phyloP scores from a whole-genome alignment of 768 basidiomycete genomes.

The Tubosaeta brunneosetosa region DNA sequence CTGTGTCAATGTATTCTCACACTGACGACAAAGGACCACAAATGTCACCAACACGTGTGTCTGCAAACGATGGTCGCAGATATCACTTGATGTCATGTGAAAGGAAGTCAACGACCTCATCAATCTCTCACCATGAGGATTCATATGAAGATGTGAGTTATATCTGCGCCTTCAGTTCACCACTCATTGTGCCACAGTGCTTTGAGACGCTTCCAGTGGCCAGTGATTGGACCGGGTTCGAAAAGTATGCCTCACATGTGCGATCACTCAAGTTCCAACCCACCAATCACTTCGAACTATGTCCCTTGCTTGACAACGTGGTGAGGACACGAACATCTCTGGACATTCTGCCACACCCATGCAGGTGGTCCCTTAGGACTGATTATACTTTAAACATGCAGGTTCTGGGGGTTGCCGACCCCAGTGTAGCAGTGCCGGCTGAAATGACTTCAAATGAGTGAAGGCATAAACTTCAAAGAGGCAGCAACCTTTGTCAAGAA shows the following conservation, averaged over 20 bases:
- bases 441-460: no score
- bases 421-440: no score
- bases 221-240: constrained; percentile 52
- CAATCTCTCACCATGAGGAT: constrained; percentile 22
- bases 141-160: constrained; percentile 20
- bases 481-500: no score
- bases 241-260: constrained; percentile 50
- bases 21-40: constrained; percentile 10
- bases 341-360: constrained; percentile 42
- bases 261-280: constrained; percentile 31
- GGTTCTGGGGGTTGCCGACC: no score
- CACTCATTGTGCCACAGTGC: constrained; percentile 25
- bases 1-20: no score
- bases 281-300: constrained; percentile 11
- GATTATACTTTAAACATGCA: no score
- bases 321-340: constrained; percentile 51
- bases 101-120: constrained; percentile 43
- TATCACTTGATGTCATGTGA: constrained; percentile 58
- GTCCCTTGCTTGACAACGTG: constrained; percentile 42
- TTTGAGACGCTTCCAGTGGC: constrained; percentile 41
- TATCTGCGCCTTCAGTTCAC: not conserved
- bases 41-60: constrained; percentile 48
- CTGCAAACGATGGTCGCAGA: constrained; percentile 55
- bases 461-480: no score
- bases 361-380: no score